Evolutionary conservation across 805 yeast genomes (phyloP).

Genomic region (Brettanomyces naardenensis): DNA sequence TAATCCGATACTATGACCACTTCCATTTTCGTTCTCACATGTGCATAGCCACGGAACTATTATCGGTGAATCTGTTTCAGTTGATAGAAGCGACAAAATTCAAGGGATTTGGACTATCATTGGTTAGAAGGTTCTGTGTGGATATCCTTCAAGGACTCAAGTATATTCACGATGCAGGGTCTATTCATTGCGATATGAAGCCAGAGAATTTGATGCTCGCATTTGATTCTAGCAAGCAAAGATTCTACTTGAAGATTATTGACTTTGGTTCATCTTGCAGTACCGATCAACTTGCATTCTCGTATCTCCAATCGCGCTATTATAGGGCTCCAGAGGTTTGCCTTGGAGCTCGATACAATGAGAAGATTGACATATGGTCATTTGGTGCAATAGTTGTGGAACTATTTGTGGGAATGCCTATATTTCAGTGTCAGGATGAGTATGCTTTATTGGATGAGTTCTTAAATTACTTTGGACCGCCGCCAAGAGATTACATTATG

Average conservation of each 20-base stretch:
- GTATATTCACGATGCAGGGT: conserved; percentile 45
- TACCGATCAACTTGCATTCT: conserved; percentile 33
- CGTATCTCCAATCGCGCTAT: conserved; percentile 57
- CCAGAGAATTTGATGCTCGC: conserved; percentile 71
- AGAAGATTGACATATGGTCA: conserved; percentile 79
- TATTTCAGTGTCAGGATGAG: conserved; percentile 44
- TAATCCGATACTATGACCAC: conserved; percentile 56
- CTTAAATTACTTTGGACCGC: conserved; percentile 40
- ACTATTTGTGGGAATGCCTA: conserved; percentile 49
- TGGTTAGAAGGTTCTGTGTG: conserved; percentile 37
- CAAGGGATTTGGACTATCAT: conserved; percentile 36
- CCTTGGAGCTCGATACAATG: conserved; percentile 52
- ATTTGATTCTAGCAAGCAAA: conserved; percentile 29
- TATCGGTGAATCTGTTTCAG: conserved; percentile 62
- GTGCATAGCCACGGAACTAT: conserved; percentile 69
- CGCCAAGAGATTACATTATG: conserved; percentile 32
- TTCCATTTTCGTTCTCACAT: conserved; percentile 77
- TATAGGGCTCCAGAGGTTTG: conserved; percentile 77
- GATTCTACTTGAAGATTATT: conserved; percentile 48
- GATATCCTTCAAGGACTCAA: conserved; percentile 54
- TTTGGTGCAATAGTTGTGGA: conserved; percentile 91
- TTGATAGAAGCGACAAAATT: conserved; percentile 41
- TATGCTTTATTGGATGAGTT: conserved; percentile 36
- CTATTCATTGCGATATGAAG: conserved; percentile 80
- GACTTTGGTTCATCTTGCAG: conserved; percentile 73